Conservation (phyloP, 2,329 filamentous ascomycete genomes). For the Aspergillus eucalypticola region DNA sequence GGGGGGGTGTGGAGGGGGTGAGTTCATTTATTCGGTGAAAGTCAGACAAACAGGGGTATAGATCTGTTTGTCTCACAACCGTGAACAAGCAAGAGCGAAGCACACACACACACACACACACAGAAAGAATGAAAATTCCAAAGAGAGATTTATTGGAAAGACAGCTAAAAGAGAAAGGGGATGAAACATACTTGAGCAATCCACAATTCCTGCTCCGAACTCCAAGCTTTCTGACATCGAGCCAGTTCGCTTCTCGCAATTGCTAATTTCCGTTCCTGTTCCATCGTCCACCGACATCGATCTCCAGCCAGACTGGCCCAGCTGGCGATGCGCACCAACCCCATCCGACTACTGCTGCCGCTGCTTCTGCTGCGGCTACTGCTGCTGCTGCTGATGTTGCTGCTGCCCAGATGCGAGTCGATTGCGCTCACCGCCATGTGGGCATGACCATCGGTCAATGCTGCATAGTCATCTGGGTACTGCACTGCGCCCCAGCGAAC, state of each 20-base stretch:
- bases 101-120: background rate
- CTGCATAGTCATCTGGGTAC: background rate
- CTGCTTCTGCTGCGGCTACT: conserved; percentile 14
- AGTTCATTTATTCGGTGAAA: no score
- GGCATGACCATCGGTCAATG: conserved; percentile 4
- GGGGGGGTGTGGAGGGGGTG: background rate
- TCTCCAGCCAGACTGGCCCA: conserved; percentile 35
- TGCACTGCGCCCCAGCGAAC: conserved; percentile 5
- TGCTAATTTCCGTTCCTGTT: conserved; percentile 32
- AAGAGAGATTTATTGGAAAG: background rate
- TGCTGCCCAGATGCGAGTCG: conserved; percentile 16
- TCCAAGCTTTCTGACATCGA: conserved; percentile 39
- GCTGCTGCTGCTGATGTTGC: conserved; percentile 9
- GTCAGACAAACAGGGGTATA: no score
- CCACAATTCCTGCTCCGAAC: conserved; percentile 40
- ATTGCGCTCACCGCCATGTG: conserved; percentile 22
- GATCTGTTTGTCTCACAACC: background rate
- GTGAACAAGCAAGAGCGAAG: no score
- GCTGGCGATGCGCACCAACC: conserved; percentile 29
- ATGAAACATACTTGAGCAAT: conserved; percentile 32
- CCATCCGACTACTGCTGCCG: conserved; percentile 16
- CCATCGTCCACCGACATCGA: conserved; percentile 29
- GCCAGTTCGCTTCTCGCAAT: conserved; percentile 31
- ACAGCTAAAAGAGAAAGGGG: no score
- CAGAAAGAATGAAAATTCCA: background rate